These are phyloP conservation scores for Xylariaceae sp. DNA, from an alignment of 2,329 filamentous ascomycete genomes.

Conservation along the genomic window DNA sequence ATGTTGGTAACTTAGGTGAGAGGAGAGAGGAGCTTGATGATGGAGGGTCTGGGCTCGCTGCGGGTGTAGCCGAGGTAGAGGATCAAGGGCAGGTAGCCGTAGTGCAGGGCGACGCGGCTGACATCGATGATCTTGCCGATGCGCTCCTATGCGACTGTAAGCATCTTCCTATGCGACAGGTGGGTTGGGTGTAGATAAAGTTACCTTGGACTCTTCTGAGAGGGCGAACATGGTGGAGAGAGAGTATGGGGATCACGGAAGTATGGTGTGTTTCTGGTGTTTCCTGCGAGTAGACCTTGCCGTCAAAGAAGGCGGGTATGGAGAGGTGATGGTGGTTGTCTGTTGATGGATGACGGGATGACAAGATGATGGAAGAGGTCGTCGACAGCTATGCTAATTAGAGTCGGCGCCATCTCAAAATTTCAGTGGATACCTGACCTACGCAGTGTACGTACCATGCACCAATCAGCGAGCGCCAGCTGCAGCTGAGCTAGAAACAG, in stretches of 20 bases:
- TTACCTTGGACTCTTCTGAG: constrained; percentile 96
- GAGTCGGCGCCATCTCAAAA: no score
- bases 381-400: no score
- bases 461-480: no score
- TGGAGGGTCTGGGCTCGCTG: constrained; percentile 83
- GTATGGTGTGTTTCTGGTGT: not conserved
- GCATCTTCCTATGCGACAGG: constrained; percentile 11
- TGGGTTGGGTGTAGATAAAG: not conserved
- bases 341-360: no score
- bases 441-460: no score
- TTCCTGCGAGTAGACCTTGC: not conserved
- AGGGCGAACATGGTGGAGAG: constrained; percentile 59
- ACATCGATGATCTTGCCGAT: constrained; percentile 96
- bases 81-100: constrained; percentile 95
- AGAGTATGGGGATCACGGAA: constrained; percentile 4
- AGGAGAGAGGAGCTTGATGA: constrained; percentile 43
- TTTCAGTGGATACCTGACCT: no score
- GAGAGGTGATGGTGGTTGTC: no score
- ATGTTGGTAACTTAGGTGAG: not conserved
- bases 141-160: constrained; percentile 69
- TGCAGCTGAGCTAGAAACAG: no score
- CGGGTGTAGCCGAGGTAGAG: constrained; percentile 96
- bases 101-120: constrained; percentile 90
- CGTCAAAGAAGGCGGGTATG: no score
- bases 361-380: no score